Conservation (phyloP, 2,329 filamentous ascomycete genomes). For the Piedraia hortae region DNA sequence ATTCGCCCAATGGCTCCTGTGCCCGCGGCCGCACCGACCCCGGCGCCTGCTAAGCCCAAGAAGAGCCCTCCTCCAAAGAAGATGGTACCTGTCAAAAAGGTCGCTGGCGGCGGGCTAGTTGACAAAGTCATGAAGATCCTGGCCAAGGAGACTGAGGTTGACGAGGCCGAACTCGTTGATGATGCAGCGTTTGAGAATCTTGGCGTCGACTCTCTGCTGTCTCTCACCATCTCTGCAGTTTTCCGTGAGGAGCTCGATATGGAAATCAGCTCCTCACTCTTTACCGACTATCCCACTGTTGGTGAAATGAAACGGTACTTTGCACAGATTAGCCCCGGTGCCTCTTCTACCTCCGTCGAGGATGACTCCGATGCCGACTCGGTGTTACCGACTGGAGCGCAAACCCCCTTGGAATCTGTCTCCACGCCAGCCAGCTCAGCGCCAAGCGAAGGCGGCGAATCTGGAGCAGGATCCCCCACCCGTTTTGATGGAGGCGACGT, state of each 20-base stretch:
- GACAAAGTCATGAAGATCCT: conserved; percentile 35
- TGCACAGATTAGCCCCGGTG: conserved; percentile 17
- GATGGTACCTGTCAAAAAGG: conserved; percentile 19
- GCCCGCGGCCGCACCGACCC: conserved; percentile 5
- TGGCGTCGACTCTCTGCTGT: conserved; percentile 33
- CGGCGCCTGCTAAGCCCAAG: conserved; percentile 11
- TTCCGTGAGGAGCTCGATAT: conserved; percentile 33
- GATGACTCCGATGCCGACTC: conserved; percentile 17
- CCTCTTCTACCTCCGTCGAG: conserved; percentile 7
- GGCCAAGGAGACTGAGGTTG: conserved; percentile 34
- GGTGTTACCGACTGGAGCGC: conserved; percentile 14
- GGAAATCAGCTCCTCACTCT: conserved; percentile 29
- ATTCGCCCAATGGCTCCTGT: conserved; percentile 5
- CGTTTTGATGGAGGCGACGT: conserved; percentile 15
- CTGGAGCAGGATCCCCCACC: conserved; percentile 13
- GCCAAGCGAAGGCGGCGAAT: conserved; percentile 15
- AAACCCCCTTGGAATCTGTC: conserved; percentile 17
- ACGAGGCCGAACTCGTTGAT: conserved; percentile 29
- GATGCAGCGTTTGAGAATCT: conserved; percentile 33
- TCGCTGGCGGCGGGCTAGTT: conserved; percentile 18
- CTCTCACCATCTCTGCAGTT: conserved; percentile 31
- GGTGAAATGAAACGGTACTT: conserved; percentile 32
- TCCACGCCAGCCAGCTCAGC: conserved; percentile 24
- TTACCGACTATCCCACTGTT: conserved; percentile 31
- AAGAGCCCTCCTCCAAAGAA: conserved; percentile 19